Evolutionary conservation across 2,329 filamentous ascomycete species (phyloP).

Genomic region (Neophaeococcomyces aloes): DNA sequence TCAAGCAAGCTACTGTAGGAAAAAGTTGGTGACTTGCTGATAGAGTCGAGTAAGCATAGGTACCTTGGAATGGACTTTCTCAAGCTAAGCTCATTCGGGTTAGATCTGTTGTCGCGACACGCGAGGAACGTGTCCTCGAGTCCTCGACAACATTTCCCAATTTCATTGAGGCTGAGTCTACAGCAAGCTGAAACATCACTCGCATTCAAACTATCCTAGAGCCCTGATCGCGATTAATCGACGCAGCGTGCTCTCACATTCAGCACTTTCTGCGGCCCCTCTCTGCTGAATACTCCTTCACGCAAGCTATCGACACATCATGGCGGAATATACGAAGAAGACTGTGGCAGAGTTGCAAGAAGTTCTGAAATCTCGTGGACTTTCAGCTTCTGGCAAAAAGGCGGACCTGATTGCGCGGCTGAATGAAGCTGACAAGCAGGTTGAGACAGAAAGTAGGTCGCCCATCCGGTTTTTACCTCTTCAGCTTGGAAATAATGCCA

Average conservation of each 20-base stretch:
- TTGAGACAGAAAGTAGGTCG: slow-evolving; percentile 15
- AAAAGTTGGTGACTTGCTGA: no score
- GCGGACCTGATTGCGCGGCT: slow-evolving; percentile 40
- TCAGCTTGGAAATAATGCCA: background rate
- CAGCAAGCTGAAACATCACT: background rate
- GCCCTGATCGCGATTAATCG: no score
- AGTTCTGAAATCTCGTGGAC: slow-evolving; percentile 39
- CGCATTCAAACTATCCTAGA: no score
- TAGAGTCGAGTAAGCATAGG: no score
- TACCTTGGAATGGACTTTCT: no score
- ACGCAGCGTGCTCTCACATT: no score
- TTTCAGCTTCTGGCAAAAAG: slow-evolving; percentile 40
- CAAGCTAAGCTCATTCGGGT: no score
- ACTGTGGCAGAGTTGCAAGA: slow-evolving; percentile 41
- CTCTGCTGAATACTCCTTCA: background rate
- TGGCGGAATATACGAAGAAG: slow-evolving; percentile 39
- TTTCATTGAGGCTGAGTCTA: no score
- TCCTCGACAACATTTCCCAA: no score
- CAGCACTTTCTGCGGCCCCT: background rate
- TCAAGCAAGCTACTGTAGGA: no score
- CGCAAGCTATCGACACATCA: slow-evolving; percentile 9
- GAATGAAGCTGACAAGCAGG: slow-evolving; percentile 32
- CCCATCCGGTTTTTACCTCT: slow-evolving; percentile 11
- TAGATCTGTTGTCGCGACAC: no score
- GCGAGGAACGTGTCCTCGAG: no score